phyloP scores from a whole-genome alignment of 345 rosid genomes.

The Salix suchowensis region DNA sequence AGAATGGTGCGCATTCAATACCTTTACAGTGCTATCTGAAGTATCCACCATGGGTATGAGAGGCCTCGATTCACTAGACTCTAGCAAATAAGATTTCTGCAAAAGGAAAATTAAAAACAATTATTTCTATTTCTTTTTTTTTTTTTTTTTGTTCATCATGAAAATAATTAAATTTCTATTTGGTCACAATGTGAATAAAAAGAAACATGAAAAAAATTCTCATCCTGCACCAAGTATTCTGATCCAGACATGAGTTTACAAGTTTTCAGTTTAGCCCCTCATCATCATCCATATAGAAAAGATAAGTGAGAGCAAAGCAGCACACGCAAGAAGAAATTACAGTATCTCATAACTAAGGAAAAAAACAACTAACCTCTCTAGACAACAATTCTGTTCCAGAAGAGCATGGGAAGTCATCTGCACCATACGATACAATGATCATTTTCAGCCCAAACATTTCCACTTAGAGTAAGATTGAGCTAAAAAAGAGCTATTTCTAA shows the following conservation, averaged over 20 bases:
- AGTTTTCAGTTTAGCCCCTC: background rate
- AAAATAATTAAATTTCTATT: background rate
- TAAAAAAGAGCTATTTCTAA: background rate
- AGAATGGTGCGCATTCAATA: constrained; percentile 30
- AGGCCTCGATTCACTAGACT: constrained; percentile 30
- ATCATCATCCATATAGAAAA: background rate
- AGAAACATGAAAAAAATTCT: background rate
- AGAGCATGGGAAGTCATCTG: constrained; percentile 44
- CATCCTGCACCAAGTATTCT: background rate
- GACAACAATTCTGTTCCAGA: constrained; percentile 30
- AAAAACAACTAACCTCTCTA: constrained; percentile 29
- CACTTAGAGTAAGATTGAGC: background rate
- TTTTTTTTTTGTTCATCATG: background rate
- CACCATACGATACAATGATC: constrained; percentile 12
- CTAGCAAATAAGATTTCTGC: constrained; percentile 35
- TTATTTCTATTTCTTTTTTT: background rate
- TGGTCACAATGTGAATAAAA: background rate
- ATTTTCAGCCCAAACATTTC: background rate
- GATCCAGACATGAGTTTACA: background rate
- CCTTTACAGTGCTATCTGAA: constrained; percentile 30
- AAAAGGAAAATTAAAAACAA: background rate
- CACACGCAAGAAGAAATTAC: background rate
- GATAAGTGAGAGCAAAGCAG: background rate
- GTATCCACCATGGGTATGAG: constrained; percentile 31
- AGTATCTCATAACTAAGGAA: background rate